These are phyloP conservation scores for Castanea crenata DNA, from an alignment of 306 rosid species.

Conservation along the genomic window DNA sequence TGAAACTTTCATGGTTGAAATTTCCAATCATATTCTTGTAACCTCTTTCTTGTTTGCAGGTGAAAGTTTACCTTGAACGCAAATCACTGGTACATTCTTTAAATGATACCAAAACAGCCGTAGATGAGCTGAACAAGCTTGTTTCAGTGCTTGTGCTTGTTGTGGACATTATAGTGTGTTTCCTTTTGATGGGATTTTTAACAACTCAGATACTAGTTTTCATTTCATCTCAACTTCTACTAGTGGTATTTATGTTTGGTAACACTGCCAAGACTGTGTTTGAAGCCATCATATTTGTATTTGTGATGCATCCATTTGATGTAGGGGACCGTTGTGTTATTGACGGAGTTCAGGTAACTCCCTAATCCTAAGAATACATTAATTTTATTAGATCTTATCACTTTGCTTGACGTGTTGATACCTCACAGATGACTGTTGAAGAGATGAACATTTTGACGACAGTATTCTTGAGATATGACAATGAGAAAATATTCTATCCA, in stretches of 20 bases:
- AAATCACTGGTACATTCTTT: slow-evolving; percentile 69
- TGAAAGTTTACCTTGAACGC: slow-evolving; percentile 77
- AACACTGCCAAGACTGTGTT: slow-evolving; percentile 71
- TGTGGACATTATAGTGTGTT: slow-evolving; percentile 52
- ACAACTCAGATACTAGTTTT: slow-evolving; percentile 70
- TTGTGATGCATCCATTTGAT: slow-evolving; percentile 87
- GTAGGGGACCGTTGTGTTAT: slow-evolving; percentile 91
- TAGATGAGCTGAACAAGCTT: slow-evolving; percentile 75
- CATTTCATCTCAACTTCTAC: slow-evolving; percentile 75
- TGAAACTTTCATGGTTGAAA: not conserved
- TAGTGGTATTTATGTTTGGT: slow-evolving; percentile 69
- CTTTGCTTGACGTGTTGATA: slow-evolving; percentile 13
- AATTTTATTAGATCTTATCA: slow-evolving; percentile 1
- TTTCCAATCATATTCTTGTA: slow-evolving; percentile 5
- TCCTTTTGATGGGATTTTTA: slow-evolving; percentile 72
- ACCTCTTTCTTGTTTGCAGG: slow-evolving; percentile 43
- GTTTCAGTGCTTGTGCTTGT: slow-evolving; percentile 44
- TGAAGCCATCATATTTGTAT: slow-evolving; percentile 87
- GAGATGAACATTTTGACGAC: slow-evolving; percentile 89
- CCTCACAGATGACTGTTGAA: slow-evolving; percentile 75
- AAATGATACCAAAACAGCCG: slow-evolving; percentile 77
- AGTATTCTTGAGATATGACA: slow-evolving; percentile 72
- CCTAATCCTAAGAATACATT: not conserved
- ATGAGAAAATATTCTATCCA: slow-evolving; percentile 83
- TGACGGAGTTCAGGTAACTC: slow-evolving; percentile 80